Conservation (phyloP, 768 basidiomycete species). For the Tricholoma terreum region DNA sequence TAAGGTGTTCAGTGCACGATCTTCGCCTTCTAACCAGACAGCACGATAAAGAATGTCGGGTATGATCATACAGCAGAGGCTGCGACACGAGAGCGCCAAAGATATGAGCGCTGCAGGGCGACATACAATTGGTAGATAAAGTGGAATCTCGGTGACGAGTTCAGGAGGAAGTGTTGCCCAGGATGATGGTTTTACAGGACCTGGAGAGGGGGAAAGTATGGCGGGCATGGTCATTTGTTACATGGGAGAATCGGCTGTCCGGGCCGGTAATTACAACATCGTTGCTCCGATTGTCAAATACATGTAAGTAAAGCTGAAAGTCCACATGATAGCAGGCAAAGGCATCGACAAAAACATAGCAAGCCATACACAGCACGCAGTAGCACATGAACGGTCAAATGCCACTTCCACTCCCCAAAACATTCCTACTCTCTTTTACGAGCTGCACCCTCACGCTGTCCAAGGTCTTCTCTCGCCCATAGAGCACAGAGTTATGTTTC, state of each 20-base stretch:
- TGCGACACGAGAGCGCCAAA: neutral
- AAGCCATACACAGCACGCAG: neutral
- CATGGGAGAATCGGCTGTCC: no score
- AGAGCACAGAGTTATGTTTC: constrained; percentile 36
- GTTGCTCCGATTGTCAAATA: no score
- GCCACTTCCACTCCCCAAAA: constrained; percentile 22
- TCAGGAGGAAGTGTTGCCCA: neutral
- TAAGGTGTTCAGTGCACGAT: neutral
- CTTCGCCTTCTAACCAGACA: neutral
- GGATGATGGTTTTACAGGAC: no score
- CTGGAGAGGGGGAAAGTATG: no score
- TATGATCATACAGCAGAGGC: neutral
- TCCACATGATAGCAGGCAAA: no score
- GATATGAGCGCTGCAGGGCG: neutral
- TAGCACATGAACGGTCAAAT: neutral
- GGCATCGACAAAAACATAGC: constrained; percentile 55
- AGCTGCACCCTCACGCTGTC: constrained; percentile 34
- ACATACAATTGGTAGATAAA: neutral
- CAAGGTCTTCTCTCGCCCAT: constrained; percentile 39
- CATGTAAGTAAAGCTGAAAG: no score
- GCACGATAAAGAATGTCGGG: neutral
- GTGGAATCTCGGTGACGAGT: neutral
- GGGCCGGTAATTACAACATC: no score
- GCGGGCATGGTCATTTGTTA: no score
- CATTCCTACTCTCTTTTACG: constrained; percentile 39